Evolutionary conservation across 805 yeast genomes (phyloP).

Genomic region (Saccharomyces paradoxus): DNA sequence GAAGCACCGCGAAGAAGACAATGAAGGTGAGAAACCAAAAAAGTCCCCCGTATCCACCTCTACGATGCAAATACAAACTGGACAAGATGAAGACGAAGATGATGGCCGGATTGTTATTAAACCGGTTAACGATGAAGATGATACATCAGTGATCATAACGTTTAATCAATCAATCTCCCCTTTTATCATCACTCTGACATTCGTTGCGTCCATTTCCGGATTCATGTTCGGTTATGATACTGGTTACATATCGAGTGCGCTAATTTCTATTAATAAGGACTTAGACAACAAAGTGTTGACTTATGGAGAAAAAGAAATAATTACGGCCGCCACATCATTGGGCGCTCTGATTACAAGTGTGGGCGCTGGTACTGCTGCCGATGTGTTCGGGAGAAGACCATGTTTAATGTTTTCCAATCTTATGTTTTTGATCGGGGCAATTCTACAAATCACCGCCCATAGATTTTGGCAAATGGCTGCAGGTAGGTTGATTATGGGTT

Average conservation of each 20-base stretch:
- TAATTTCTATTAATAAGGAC: conserved; percentile 77
- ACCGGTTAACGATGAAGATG: conserved; percentile 43
- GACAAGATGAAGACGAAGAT: conserved; percentile 8
- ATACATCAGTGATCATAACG: conserved; percentile 39
- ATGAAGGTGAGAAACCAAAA: not conserved
- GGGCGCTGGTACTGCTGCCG: conserved; percentile 76
- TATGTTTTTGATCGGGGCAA: conserved; percentile 77
- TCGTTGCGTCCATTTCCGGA: conserved; percentile 83
- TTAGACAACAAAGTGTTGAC: conserved; percentile 51
- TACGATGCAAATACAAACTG: not conserved
- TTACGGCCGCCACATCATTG: conserved; percentile 89
- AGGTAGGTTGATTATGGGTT: conserved; percentile 90
- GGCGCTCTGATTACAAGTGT: conserved; percentile 83
- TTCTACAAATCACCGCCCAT: conserved; percentile 72
- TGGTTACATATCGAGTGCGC: conserved; percentile 90
- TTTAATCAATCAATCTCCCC: conserved; percentile 49
- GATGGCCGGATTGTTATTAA: conserved; percentile 21
- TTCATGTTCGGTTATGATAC: conserved; percentile 97
- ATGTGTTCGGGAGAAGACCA: conserved; percentile 74
- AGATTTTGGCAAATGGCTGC: conserved; percentile 84
- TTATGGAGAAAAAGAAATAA: conserved; percentile 76
- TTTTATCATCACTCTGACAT: conserved; percentile 59
- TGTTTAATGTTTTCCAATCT: conserved; percentile 76
- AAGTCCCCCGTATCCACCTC: not conserved
- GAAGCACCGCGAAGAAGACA: not conserved